Evolutionary conservation across 1,284 basidiomycete genomes (phyloP), one percentile per base, ranked within the genome.

Genomic region (Pascua guehoae): DNA sequence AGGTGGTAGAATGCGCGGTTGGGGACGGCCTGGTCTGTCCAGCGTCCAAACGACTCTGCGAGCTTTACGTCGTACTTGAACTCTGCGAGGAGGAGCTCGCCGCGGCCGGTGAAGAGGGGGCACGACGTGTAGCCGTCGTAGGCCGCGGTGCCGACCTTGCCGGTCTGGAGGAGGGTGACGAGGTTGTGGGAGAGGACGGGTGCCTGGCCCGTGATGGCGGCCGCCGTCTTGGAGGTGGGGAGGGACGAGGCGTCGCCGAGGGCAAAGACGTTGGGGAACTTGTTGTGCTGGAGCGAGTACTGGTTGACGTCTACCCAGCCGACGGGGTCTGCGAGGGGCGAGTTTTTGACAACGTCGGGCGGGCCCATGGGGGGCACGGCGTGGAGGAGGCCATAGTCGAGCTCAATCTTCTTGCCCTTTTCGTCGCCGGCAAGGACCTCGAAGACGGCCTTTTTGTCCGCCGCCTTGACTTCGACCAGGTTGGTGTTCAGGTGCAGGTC

Each of bases 171-270:
- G 45, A 89, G 78, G 38, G 84, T 84, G 73, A 85, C 86, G 51
- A 97, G 75, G 78, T 98, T 98, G 76, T 95, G 89, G 1, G 88
- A 85, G 49, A 98, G 81, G 2, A 98, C 87, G n/a, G 95, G 95
- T 0, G 89, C 86, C 75, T 98, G 91, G 0, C 85, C 85, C 2
- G 89, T 92, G 69, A 97, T 89, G 1, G 94, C 95, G 2, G 95
- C 94, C 0, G 89, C 91, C 1, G 95, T 98, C 82, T 96, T 98
- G 75, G 89, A 92, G 12, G 92, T 98, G 8, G 94, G 93, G 45
- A 96, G 79, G 51, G 86, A 90, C 32, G 90, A 89, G 63, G 88
- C 89, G 72, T 98, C 95, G 32, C 95, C 95, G 17, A 96, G 72
- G 9, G 89, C 83, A 76, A 94, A 98, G 39, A 98, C 83, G 75